Evolutionary conservation across 352 stramenopile genomes (phyloP), one percentile per base, ranked within the genome.

Genomic region (Pythium aquatile): DNA sequence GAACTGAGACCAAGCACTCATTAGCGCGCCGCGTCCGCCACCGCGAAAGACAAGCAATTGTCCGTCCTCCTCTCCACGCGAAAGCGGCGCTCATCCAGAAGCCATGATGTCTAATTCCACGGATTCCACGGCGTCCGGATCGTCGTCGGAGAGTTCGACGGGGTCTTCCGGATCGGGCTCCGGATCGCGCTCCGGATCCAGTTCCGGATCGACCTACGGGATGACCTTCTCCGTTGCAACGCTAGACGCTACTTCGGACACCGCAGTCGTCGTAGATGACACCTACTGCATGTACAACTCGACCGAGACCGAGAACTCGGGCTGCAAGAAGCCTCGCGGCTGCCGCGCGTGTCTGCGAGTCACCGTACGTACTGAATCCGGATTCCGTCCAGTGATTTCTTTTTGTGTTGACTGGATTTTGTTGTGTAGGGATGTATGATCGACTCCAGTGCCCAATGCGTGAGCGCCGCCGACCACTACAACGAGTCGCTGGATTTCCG

Each of bases 401-500:
- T 24, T 9, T 35, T 5, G 32, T 35, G 32, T 35, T 35, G 1
- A 35, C 32, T 35, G 32, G 20, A 32, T 55, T 44, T 4, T 35
- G 40, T 35, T 40, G 3, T 48, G 40, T 35, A 63, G 57, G 57
- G 57, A 35, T 63, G 57, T 26, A 63, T 63, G 57, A n/a, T 63
- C 44, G 39, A 63, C 32, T 33, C 57, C 2, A 40, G 26, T 13
- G 57, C 42, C 9, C 48, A 48, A 8, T 65, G 58, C 47, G 58
- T 65, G 48, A 65, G 58, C 35, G 24, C 33, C 2, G 58, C 58
- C 10, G 26, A 33, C 33, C 48, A 58, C 37, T 51, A 58, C 35
- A 58, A 65, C 58, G 33, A 58, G 14, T 52, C 49, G 49, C 35
- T 42, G 13, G 58, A 65, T 47, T 65, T 65, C 26, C 58, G 58